Conservation (phyloP, 23 red algal species). For the Gracilariopsis chorda region DNA sequence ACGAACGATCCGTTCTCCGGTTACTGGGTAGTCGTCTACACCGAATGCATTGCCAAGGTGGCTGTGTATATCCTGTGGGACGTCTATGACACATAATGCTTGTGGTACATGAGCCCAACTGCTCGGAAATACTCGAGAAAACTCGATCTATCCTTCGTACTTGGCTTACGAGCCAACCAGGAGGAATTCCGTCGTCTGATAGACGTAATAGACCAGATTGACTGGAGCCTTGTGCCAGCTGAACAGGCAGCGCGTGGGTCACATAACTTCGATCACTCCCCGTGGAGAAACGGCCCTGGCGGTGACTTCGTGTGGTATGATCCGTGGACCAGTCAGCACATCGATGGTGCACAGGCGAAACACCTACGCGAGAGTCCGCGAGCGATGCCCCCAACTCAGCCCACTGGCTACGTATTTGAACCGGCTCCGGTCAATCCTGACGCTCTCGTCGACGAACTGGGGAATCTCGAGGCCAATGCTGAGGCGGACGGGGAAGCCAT, state of each 20-base stretch:
- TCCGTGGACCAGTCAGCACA: not conserved
- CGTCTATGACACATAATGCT: not conserved
- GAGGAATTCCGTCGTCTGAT: not conserved
- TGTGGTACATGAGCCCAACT: conserved; percentile 16
- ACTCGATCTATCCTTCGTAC: not conserved
- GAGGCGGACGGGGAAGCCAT: not conserved
- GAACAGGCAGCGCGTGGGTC: not conserved
- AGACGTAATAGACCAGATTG: not conserved
- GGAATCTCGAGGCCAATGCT: not conserved
- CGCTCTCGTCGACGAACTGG: not conserved
- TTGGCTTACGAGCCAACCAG: not conserved
- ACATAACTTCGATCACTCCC: not conserved
- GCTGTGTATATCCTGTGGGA: not conserved
- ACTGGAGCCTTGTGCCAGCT: not conserved
- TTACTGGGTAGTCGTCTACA: not conserved
- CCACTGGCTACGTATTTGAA: conserved; percentile 1
- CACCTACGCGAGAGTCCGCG: not conserved
- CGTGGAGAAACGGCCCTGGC: not conserved
- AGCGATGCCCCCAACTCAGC: not conserved
- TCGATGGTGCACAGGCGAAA: not conserved
- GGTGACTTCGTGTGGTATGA: conserved; percentile 2
- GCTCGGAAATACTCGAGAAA: not conserved
- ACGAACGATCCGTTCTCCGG: not conserved
- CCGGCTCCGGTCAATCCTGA: not conserved
- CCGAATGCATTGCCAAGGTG: not conserved